Conservation (phyloP, 164 flowering plant genomes). For the Tinospora cordifolia region DNA sequence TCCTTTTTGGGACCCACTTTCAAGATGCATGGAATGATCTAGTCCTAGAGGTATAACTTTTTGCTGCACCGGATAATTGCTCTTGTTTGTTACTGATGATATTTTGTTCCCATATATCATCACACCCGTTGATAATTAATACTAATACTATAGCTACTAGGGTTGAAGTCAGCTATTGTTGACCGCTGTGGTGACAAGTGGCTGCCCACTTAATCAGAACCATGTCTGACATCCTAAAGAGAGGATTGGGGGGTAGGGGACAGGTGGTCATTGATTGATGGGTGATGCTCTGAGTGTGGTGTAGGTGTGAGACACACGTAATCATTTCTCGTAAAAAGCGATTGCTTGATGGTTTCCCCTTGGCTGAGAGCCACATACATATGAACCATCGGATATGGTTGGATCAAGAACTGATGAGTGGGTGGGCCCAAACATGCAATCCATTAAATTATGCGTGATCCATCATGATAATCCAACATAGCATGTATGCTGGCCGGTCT, state of each 20-base stretch:
- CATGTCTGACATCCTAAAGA: too few relatives aligned
- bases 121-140: constrained; percentile 3
- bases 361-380: neutral
- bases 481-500: too few relatives aligned
- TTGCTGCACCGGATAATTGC: neutral
- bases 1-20: constrained; percentile 83
- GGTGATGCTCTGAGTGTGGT: neutral
- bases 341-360: neutral
- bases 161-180: too few relatives aligned
- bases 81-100: neutral
- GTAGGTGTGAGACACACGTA: neutral
- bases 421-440: neutral
- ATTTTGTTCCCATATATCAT: neutral
- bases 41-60: constrained; percentile 33
- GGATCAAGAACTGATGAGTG: neutral
- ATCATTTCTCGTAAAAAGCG: neutral
- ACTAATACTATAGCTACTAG: too few relatives aligned
- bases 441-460: too few relatives aligned
- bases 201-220: neutral
- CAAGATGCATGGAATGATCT: constrained; percentile 93
- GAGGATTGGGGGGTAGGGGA: too few relatives aligned
- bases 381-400: neutral
- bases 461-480: too few relatives aligned
- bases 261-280: neutral
- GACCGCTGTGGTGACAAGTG: neutral